phyloP scores from a whole-genome alignment of 345 rosid genomes.

The Physaria fendleri region DNA sequence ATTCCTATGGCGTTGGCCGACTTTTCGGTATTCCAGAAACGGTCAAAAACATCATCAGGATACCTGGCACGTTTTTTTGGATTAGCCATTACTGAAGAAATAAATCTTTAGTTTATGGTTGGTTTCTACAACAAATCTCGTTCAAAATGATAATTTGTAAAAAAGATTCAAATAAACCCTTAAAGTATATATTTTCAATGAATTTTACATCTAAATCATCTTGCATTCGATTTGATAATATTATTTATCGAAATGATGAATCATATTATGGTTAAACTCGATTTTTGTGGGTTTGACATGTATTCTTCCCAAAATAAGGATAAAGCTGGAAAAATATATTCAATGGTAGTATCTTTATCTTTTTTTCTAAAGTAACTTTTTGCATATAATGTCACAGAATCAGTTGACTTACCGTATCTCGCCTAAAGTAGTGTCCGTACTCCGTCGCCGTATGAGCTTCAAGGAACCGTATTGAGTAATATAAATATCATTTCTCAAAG shows the following conservation, averaged over 20 bases:
- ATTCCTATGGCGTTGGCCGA: background rate
- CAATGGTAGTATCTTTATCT: too few relatives aligned
- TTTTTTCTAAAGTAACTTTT: background rate
- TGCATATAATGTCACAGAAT: background rate
- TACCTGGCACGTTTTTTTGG: constrained; percentile 21
- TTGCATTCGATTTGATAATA: too few relatives aligned
- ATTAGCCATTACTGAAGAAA: background rate
- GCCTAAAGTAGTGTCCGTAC: background rate
- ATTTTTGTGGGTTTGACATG: too few relatives aligned
- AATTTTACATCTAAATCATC: too few relatives aligned
- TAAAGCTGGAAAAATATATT: too few relatives aligned
- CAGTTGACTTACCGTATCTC: background rate
- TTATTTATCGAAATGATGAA: too few relatives aligned
- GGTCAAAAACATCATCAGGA: constrained; percentile 20
- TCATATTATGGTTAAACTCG: too few relatives aligned
- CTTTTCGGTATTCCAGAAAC: background rate
- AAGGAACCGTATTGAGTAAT: constrained; percentile 3
- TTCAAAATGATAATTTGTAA: too few relatives aligned
- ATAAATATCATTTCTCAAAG: constrained; percentile 5
- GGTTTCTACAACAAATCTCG: too few relatives aligned
- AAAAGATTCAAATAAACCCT: too few relatives aligned
- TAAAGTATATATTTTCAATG: too few relatives aligned
- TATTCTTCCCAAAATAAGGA: too few relatives aligned
- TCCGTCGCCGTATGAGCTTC: background rate
- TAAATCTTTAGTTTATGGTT: background rate